phyloP scores from a whole-genome alignment of 371 early-diverging fungal species.

The Circinella minor region DNA sequence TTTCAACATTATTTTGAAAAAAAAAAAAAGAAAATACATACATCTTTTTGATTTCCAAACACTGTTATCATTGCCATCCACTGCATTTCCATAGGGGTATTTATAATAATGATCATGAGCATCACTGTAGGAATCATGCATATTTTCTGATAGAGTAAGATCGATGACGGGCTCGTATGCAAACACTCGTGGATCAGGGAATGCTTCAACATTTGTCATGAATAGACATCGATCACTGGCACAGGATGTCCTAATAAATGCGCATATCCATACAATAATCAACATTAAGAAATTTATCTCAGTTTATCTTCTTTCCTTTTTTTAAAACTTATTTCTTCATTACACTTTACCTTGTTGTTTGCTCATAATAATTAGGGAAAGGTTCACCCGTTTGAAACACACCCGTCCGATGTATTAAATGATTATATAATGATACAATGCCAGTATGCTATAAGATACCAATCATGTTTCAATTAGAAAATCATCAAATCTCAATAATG shows the following conservation, averaged over 20 bases:
- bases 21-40: conserved; percentile 22
- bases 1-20: not conserved
- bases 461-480: too few relatives aligned
- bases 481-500: too few relatives aligned
- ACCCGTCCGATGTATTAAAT: conserved; percentile 32
- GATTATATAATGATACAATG: conserved; percentile 44
- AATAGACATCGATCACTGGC: conserved; percentile 62
- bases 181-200: conserved; percentile 57
- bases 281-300: not conserved
- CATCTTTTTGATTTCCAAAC: conserved; percentile 45
- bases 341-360: conserved; percentile 34
- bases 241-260: conserved; percentile 43
- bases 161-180: conserved; percentile 54
- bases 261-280: not conserved
- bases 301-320: too few relatives aligned
- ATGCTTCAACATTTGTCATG: conserved; percentile 55
- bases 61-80: conserved; percentile 51
- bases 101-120: conserved; percentile 28
- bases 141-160: conserved; percentile 42
- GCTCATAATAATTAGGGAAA: conserved; percentile 42
- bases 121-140: conserved; percentile 55
- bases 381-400: conserved; percentile 40
- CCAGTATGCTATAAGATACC: conserved; percentile 36
- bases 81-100: conserved; percentile 57
- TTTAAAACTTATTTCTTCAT: too few relatives aligned